phyloP scores from a whole-genome alignment of 2,329 filamentous ascomycete species.

The Talaromyces sp. region DNA sequence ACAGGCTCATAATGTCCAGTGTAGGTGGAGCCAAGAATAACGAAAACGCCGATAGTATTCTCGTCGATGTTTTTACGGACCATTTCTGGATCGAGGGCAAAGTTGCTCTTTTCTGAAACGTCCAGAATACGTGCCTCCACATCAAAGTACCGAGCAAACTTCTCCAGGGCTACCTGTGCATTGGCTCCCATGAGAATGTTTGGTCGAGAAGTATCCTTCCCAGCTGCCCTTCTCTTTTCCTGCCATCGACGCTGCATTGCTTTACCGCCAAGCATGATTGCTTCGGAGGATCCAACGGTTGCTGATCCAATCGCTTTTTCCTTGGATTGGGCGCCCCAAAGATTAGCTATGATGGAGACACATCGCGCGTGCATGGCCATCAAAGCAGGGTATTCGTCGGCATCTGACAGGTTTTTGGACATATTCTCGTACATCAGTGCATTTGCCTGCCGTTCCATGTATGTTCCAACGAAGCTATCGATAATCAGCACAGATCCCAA shows the following conservation, averaged over 20 bases:
- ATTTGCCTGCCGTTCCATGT: slow-evolving; percentile 65
- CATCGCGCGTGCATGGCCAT: slow-evolving; percentile 64
- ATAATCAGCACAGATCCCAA: not conserved
- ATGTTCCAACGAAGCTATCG: slow-evolving; percentile 64
- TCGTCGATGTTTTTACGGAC: slow-evolving; percentile 68
- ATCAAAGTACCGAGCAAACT: slow-evolving; percentile 71
- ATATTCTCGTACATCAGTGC: slow-evolving; percentile 66
- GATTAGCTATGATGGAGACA: slow-evolving; percentile 63
- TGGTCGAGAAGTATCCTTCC: slow-evolving; percentile 62
- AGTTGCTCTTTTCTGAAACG: slow-evolving; percentile 60
- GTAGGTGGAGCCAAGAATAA: slow-evolving; percentile 69
- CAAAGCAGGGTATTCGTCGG: slow-evolving; percentile 61
- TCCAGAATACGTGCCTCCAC: slow-evolving; percentile 65
- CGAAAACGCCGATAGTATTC: slow-evolving; percentile 73
- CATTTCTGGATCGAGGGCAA: slow-evolving; percentile 60
- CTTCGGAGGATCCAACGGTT: slow-evolving; percentile 69
- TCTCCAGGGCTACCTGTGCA: slow-evolving; percentile 69
- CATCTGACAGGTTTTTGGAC: slow-evolving; percentile 69
- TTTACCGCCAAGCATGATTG: slow-evolving; percentile 66
- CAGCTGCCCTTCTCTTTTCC: slow-evolving; percentile 56
- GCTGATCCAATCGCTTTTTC: slow-evolving; percentile 66
- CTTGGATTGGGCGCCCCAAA: slow-evolving; percentile 61
- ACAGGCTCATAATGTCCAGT: slow-evolving; percentile 73
- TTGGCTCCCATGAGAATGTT: slow-evolving; percentile 75
- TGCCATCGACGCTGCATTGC: slow-evolving; percentile 76